These are phyloP conservation scores for Kwoniella sp. DNA, from an alignment of 768 basidiomycete genomes.

Conservation along the genomic window DNA sequence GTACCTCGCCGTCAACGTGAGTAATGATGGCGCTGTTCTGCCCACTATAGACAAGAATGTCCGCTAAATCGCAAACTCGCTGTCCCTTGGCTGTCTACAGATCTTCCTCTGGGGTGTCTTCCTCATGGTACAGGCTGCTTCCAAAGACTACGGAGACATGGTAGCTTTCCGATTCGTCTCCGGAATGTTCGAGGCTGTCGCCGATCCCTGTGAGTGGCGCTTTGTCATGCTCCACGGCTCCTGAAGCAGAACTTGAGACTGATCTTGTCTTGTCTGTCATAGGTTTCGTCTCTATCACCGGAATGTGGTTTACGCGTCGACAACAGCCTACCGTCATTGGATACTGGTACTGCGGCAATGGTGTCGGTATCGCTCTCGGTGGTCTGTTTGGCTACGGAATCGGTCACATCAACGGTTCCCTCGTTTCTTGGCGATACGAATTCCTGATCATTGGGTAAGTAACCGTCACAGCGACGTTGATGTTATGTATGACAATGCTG, in stretches of 20 bases:
- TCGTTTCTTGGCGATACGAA: conserved; percentile 57
- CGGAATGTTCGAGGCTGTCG: conserved; percentile 57
- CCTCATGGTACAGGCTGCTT: conserved; percentile 58
- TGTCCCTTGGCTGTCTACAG: neutral
- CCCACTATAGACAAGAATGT: no score
- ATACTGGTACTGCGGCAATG: conserved; percentile 58
- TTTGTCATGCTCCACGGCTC: neutral
- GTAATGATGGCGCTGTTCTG: no score
- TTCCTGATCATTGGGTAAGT: conserved; percentile 39
- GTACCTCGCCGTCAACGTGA: conserved; percentile 42
- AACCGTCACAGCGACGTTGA: conserved; percentile 5
- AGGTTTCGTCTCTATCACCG: conserved; percentile 47
- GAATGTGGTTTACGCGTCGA: conserved; percentile 57
- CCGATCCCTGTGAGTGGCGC: conserved; percentile 46
- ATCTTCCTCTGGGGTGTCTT: conserved; percentile 57
- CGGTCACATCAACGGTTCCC: conserved; percentile 44
- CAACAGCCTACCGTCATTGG: conserved; percentile 58
- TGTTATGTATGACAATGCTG: neutral
- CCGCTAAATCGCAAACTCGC: no score
- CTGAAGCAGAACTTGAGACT: no score
- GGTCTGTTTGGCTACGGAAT: conserved; percentile 56
- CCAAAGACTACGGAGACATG: conserved; percentile 55
- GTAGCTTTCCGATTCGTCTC: conserved; percentile 57
- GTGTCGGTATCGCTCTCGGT: conserved; percentile 58
- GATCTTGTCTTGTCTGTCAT: neutral